Evolutionary conservation across 139 green algal genomes (phyloP).

Genomic region (Ettlia oleoabundans): DNA sequence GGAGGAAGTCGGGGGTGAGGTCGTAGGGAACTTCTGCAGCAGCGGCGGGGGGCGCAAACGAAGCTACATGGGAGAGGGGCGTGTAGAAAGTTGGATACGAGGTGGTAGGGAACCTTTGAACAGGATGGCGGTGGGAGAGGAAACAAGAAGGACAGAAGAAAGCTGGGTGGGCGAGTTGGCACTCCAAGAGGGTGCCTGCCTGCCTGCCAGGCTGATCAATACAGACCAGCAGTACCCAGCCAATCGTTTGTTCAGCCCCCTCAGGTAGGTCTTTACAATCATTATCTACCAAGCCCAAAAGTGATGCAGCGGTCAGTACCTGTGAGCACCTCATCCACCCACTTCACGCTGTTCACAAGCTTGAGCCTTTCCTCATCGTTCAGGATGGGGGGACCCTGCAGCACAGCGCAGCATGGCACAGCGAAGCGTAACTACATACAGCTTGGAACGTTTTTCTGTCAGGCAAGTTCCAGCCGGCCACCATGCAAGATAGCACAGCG

Average conservation of each 20-base stretch:
- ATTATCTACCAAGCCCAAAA: no score
- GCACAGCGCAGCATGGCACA: neutral
- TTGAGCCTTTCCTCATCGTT: constrained; percentile 86
- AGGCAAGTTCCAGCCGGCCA: no score
- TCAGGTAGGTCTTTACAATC: no score
- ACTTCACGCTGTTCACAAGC: constrained; percentile 95
- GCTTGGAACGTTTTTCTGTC: no score
- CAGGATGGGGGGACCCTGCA: constrained; percentile 85
- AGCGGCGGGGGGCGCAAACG: neutral
- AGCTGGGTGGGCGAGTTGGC: neutral
- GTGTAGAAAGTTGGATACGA: neutral
- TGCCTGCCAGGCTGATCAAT: neutral
- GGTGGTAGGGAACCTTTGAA: no score
- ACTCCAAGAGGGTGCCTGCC: neutral
- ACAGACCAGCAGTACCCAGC: neutral
- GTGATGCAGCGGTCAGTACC: constrained; percentile 38
- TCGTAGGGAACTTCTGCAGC: constrained; percentile 92
- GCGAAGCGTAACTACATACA: no score
- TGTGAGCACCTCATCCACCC: constrained; percentile 97
- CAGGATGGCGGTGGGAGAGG: neutral
- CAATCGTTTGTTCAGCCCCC: no score
- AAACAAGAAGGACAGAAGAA: neutral
- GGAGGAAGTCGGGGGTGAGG: constrained; percentile 91
- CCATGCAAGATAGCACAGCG: no score
- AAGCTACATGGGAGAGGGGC: neutral